phyloP scores from a whole-genome alignment of 805 yeast genomes.

The Lipomyces mesembrius region DNA sequence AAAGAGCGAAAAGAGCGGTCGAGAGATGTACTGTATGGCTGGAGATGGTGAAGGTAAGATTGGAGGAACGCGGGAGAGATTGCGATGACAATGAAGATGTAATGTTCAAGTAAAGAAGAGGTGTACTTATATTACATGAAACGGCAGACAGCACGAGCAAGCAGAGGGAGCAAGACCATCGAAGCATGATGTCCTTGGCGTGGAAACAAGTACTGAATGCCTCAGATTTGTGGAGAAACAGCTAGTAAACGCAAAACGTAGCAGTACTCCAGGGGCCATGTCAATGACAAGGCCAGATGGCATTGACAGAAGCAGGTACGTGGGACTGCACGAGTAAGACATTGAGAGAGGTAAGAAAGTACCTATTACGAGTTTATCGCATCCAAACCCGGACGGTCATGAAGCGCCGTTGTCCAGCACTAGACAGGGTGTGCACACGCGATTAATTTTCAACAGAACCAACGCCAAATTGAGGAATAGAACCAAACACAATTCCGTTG shows the following conservation, averaged over 20 bases:
- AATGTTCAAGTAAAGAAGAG: neutral
- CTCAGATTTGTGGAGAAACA: neutral
- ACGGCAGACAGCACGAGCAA: neutral
- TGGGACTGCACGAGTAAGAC: neutral
- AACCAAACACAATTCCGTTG: neutral
- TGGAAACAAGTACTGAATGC: neutral
- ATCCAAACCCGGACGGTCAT: neutral
- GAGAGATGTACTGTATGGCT: slow-evolving; percentile 1
- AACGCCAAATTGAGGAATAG: neutral
- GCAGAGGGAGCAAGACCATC: neutral
- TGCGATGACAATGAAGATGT: neutral
- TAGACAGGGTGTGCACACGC: neutral
- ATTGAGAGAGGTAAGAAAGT: neutral
- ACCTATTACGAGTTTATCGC: neutral
- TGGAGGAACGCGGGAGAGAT: neutral
- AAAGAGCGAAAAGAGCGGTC: slow-evolving; percentile 1
- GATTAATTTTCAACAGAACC: neutral
- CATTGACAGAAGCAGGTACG: neutral
- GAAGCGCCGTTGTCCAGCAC: neutral
- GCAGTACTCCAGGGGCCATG: neutral
- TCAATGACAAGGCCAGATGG: neutral
- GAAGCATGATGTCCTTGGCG: neutral
- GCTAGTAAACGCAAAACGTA: neutral
- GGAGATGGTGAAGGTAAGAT: neutral
- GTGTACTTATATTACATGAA: neutral